These are phyloP conservation scores for Podaxis carcinomalis DNA, from an alignment of 768 basidiomycete species.

Conservation along the genomic window DNA sequence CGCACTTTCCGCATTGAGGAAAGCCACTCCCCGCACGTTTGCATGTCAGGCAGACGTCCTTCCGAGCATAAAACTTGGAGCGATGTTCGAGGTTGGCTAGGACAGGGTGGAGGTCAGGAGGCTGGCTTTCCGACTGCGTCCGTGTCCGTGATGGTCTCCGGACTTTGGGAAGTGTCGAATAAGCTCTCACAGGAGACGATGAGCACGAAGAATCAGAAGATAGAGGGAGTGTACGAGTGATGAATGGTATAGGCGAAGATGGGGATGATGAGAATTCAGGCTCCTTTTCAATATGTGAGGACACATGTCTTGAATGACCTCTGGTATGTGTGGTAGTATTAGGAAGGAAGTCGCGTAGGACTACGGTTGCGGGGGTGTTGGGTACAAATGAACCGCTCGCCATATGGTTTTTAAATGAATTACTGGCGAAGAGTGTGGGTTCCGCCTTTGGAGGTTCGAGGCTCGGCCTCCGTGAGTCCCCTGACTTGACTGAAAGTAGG, in stretches of 20 bases:
- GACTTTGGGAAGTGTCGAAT: slow-evolving; percentile 18
- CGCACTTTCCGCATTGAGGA: slow-evolving; percentile 59
- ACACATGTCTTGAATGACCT: slow-evolving; percentile 16
- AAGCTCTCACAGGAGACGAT: slow-evolving; percentile 13
- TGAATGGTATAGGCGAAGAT: slow-evolving; percentile 17
- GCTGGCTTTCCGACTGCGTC: not conserved
- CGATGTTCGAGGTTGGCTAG: slow-evolving; percentile 46
- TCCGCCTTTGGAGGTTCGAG: slow-evolving; percentile 22
- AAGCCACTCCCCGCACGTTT: slow-evolving; percentile 48
- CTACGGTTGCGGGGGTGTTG: slow-evolving; percentile 4
- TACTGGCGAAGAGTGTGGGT: slow-evolving; percentile 18
- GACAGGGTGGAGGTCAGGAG: slow-evolving; percentile 36
- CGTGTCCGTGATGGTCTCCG: slow-evolving; percentile 10
- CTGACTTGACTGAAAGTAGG: slow-evolving; percentile 24
- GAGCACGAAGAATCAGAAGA: slow-evolving; percentile 11
- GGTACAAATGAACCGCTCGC: slow-evolving; percentile 26
- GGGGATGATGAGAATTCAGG: slow-evolving; percentile 12
- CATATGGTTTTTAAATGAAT: slow-evolving; percentile 18
- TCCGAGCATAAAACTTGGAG: slow-evolving; percentile 43
- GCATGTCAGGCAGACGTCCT: slow-evolving; percentile 46
- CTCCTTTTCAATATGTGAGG: slow-evolving; percentile 12
- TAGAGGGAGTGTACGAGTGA: slow-evolving; percentile 17
- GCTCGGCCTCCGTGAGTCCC: slow-evolving; percentile 14
- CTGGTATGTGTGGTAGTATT: not conserved
- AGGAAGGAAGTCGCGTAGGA: slow-evolving; percentile 5